Percentiles rank a stretch among this genome's conserved stretches.
Evolutionary conservation across 345 rosid species (phyloP).

Genomic region (Lagerstroemia speciosa): DNA sequence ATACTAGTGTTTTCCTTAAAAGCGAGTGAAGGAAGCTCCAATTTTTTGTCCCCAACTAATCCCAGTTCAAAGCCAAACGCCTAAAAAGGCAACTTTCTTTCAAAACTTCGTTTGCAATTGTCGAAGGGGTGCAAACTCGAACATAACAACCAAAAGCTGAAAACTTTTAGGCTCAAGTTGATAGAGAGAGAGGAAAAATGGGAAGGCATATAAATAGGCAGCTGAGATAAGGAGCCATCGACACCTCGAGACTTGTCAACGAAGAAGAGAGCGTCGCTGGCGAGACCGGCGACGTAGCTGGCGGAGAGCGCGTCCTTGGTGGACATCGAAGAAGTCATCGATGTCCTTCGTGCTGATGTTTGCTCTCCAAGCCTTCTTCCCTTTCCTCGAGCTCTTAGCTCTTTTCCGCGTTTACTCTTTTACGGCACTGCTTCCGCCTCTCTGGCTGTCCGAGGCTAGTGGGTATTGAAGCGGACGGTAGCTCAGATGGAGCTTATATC

Average conservation of each 20-base stretch:
- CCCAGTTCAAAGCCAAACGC: neutral
- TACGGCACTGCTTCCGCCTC: neutral
- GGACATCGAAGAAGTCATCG: constrained; percentile 59
- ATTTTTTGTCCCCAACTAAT: neutral
- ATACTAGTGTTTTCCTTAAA: neutral
- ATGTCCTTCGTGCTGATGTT: constrained; percentile 82
- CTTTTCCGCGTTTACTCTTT: constrained; percentile 50
- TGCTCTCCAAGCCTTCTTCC: constrained; percentile 95
- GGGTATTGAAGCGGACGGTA: neutral
- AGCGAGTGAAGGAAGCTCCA: neutral
- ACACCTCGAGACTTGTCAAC: constrained; percentile 65
- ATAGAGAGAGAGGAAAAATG: neutral
- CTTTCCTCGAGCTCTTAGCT: constrained; percentile 70
- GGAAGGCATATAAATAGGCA: neutral
- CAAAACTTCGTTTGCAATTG: neutral
- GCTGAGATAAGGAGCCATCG: neutral
- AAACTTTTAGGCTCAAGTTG: neutral
- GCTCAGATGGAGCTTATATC: neutral
- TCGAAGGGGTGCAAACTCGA: too few species aligned
- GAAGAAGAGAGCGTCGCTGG: constrained; percentile 62
- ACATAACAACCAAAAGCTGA: too few species aligned
- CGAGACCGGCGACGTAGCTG: constrained; percentile 57
- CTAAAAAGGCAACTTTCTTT: neutral
- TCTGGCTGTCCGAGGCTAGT: constrained; percentile 3
- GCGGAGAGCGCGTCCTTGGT: constrained; percentile 84